Conservation (phyloP, 805 yeast species). For the Wickerhamomyces xylosicus region DNA sequence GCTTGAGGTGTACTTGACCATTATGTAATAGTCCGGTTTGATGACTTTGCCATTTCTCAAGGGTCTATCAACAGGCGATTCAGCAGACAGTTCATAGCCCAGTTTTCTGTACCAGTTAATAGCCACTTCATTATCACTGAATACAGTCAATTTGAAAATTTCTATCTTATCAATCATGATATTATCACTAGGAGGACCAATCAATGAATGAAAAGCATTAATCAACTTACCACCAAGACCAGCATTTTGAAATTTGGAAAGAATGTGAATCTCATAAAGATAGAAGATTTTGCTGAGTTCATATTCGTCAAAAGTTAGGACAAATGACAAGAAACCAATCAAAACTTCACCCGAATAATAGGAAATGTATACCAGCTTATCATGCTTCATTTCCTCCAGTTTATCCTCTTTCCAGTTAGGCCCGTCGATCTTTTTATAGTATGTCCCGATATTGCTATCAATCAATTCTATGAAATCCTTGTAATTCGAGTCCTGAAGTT, state of each 20-base stretch:
- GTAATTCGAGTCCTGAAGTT: not conserved
- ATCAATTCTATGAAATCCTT: constrained; percentile 4
- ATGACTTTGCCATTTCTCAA: constrained; percentile 29
- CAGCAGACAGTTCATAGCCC: constrained; percentile 28
- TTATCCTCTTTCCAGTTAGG: constrained; percentile 22
- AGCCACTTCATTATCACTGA: constrained; percentile 33
- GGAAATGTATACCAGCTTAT: constrained; percentile 12
- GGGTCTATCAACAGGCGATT: constrained; percentile 34
- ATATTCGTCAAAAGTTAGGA: constrained; percentile 30
- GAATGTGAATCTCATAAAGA: constrained; percentile 47
- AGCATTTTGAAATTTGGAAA: constrained; percentile 22
- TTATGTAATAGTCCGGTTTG: constrained; percentile 34
- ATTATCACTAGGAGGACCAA: constrained; percentile 7
- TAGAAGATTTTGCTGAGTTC: constrained; percentile 28
- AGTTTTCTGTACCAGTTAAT: constrained; percentile 30
- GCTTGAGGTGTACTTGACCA: constrained; percentile 7
- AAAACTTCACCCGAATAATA: constrained; percentile 8
- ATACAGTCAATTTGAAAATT: constrained; percentile 35
- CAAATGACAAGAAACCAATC: constrained; percentile 36
- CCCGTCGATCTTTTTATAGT: constrained; percentile 11
- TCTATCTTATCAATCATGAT: constrained; percentile 3
- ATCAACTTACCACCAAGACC: constrained; percentile 33
- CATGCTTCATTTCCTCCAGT: constrained; percentile 31
- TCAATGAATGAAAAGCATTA: constrained; percentile 23
- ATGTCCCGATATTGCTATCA: constrained; percentile 10